Evolutionary conservation across 306 rosid species (phyloP).

Genomic region (Ochetophila trinervis): DNA sequence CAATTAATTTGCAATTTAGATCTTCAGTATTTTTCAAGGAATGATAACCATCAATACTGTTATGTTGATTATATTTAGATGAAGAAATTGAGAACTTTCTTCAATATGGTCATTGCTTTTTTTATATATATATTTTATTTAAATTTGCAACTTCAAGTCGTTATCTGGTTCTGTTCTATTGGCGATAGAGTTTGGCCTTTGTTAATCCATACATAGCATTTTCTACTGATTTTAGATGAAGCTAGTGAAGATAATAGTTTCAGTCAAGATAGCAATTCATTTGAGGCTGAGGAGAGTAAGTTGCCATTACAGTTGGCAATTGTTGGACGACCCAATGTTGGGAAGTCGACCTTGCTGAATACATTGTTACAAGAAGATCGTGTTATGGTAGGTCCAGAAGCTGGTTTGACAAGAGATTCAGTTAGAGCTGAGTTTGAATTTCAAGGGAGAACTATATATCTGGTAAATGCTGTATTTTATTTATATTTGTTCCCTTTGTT

Average conservation of each 20-base stretch:
- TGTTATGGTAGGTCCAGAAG: constrained; percentile 95
- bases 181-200: not conserved
- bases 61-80: not conserved
- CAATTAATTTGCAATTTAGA: too few relatives aligned
- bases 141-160: not conserved
- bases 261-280: constrained; percentile 27
- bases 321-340: constrained; percentile 96
- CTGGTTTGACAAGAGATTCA: constrained; percentile 94
- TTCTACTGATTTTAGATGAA: constrained; percentile 40
- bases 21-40: not conserved
- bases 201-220: constrained; percentile 16
- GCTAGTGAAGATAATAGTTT: constrained; percentile 30
- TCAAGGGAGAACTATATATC: constrained; percentile 79
- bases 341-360: constrained; percentile 88
- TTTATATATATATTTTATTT: not conserved
- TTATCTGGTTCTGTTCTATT: not conserved
- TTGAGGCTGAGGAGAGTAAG: constrained; percentile 61
- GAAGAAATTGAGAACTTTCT: not conserved
- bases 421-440: constrained; percentile 85
- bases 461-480: constrained; percentile 39
- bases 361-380: constrained; percentile 89
- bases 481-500: constrained; percentile 11
- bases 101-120: not conserved
- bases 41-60: not conserved
- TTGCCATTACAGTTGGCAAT: constrained; percentile 82